Evolutionary conservation across 176 grass and related monocot genomes (phyloP).

Genomic region (Oropetium thomaeum): DNA sequence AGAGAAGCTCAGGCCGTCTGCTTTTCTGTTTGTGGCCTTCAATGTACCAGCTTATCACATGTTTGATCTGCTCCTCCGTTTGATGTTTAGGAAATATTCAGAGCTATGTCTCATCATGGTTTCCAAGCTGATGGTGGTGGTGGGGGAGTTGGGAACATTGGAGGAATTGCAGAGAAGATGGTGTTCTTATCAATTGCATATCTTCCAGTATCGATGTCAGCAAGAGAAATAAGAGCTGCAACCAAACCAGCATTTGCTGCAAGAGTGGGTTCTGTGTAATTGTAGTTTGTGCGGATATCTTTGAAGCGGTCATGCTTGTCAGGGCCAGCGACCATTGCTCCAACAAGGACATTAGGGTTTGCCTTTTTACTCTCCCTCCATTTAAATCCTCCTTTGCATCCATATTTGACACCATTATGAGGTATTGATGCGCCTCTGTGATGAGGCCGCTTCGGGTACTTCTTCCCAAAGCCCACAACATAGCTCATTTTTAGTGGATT

Average conservation of each 20-base stretch:
- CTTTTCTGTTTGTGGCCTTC: constrained; percentile 37
- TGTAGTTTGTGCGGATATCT: constrained; percentile 85
- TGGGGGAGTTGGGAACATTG: constrained; percentile 79
- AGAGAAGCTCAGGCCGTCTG: constrained; percentile 34
- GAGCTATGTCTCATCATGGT: constrained; percentile 46
- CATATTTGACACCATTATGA: constrained; percentile 86
- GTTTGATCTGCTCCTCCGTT: constrained; percentile 37
- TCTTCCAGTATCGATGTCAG: constrained; percentile 37
- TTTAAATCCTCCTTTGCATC: constrained; percentile 92
- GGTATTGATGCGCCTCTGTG: constrained; percentile 92
- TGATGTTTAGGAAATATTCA: constrained; percentile 32
- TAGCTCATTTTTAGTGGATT: constrained; percentile 90
- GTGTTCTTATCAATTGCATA: constrained; percentile 79
- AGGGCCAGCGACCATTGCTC: constrained; percentile 87
- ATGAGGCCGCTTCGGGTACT: constrained; percentile 77
- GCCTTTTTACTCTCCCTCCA: constrained; percentile 80
- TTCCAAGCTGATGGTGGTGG: constrained; percentile 83
- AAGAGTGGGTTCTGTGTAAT: constrained; percentile 83
- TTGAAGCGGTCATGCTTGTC: constrained; percentile 88
- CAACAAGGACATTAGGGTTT: constrained; percentile 79
- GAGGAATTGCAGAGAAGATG: constrained; percentile 87
- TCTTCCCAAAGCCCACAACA: constrained; percentile 73
- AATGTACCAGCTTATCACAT: constrained; percentile 42
- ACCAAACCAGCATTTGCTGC: constrained; percentile 91
- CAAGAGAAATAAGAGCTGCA: constrained; percentile 75